These are phyloP conservation scores for Xylariaceae sp. DNA, from an alignment of 2,329 filamentous ascomycete genomes.

Conservation along the genomic window DNA sequence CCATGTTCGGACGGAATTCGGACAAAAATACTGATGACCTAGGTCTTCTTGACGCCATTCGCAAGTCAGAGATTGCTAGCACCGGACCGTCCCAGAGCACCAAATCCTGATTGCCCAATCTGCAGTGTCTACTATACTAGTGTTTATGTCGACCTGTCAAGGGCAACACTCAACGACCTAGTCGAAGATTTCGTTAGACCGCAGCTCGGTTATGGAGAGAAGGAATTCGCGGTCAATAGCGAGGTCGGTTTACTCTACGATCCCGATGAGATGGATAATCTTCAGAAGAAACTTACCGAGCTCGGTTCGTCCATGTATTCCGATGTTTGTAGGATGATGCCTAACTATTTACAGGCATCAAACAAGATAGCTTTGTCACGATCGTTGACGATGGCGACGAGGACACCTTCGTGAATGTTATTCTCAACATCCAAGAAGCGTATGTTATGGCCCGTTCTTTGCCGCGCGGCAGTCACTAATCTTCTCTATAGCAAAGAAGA, in stretches of 20 bases:
- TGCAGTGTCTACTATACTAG: slow-evolving; percentile 75
- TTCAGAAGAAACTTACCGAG: slow-evolving; percentile 76
- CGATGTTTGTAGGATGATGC: slow-evolving; percentile 2
- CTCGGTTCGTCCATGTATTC: slow-evolving; percentile 55
- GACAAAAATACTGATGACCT: slow-evolving; percentile 19
- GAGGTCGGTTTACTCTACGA: slow-evolving; percentile 84
- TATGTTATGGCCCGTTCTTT: slow-evolving; percentile 43
- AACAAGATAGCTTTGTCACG: slow-evolving; percentile 75
- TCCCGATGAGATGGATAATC: slow-evolving; percentile 83
- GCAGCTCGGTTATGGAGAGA: slow-evolving; percentile 75
- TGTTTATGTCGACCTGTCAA: slow-evolving; percentile 67
- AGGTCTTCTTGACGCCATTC: slow-evolving; percentile 80
- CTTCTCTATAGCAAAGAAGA: slow-evolving; percentile 42
- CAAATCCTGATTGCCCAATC: slow-evolving; percentile 81
- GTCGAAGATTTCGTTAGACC: slow-evolving; percentile 73
- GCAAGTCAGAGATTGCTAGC: slow-evolving; percentile 60
- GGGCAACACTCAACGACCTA: slow-evolving; percentile 77
- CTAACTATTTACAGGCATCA: slow-evolving; percentile 58
- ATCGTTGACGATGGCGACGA: slow-evolving; percentile 82
- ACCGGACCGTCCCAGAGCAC: slow-evolving; percentile 58
- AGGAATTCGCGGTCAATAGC: slow-evolving; percentile 76
- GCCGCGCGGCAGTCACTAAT: slow-evolving; percentile 28
- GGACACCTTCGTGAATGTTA: slow-evolving; percentile 75
- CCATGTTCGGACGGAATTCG: not conserved
- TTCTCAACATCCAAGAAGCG: slow-evolving; percentile 69